Evolutionary conservation across 129 eudicot genomes (phyloP).

Genomic region (Dittrichia graveolens): DNA sequence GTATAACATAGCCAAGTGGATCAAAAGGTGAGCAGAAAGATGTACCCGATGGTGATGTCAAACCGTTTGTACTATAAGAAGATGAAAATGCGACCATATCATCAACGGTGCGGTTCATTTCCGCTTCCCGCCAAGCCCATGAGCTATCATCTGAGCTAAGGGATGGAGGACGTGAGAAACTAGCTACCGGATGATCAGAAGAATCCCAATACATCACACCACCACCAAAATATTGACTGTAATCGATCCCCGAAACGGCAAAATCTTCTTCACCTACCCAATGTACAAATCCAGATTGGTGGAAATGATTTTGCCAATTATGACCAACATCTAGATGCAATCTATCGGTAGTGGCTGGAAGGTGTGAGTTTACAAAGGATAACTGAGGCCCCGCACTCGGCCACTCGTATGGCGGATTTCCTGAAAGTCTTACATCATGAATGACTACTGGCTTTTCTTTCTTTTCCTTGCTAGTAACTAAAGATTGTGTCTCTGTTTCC

Average conservation of each 20-base stretch:
- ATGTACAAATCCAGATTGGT: conserved; percentile 61
- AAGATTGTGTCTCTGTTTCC: conserved; percentile 36
- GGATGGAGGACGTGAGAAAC: conserved; percentile 92
- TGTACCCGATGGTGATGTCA: conserved; percentile 83
- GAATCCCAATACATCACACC: conserved; percentile 99
- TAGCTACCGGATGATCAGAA: conserved; percentile 73
- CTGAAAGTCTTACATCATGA: conserved; percentile 41
- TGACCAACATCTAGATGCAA: conserved; percentile 87
- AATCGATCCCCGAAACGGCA: conserved; percentile 79
- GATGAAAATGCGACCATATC: conserved; percentile 98
- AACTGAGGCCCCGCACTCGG: conserved; percentile 66
- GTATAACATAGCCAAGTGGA: conserved; percentile 76
- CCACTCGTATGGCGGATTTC: conserved; percentile 77
- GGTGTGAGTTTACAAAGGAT: conserved; percentile 57
- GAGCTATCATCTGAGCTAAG: conserved; percentile 97
- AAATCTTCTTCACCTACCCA: conserved; percentile 88
- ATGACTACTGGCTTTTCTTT: conserved; percentile 41
- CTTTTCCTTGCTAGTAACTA: conserved; percentile 31
- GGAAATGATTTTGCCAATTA: conserved; percentile 70
- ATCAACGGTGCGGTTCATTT: conserved; percentile 84
- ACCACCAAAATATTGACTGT: conserved; percentile 92
- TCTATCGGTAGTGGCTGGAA: conserved; percentile 80
- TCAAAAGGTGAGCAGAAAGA: conserved; percentile 94
- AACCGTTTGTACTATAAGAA: conserved; percentile 84
- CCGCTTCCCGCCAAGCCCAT: conserved; percentile 98